Evolutionary conservation across 2,329 filamentous ascomycete genomes (phyloP), one percentile per base, ranked within the genome.

Genomic region (Botryotinia globosa): DNA sequence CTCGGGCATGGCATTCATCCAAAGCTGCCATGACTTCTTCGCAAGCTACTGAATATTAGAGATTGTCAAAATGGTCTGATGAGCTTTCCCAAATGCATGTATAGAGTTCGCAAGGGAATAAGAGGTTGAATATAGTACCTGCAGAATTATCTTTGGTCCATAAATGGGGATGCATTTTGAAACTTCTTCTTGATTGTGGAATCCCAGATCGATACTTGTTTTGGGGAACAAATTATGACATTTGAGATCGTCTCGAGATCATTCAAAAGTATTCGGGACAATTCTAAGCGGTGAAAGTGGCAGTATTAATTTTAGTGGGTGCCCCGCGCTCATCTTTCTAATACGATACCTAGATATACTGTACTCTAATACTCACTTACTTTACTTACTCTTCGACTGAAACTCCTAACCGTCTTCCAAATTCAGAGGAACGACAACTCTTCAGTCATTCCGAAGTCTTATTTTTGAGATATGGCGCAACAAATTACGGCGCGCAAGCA

Each of bases 131-230:
- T 45, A 58, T 67, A 84, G 61, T 87, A 97, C 95, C 94, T 78
- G 89, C 86, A 39, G 70, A 66, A 78, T 97, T 97, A 81, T 97
- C 91, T 82, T 96, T 94, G 42, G 94, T 97, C 81, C 98, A 94
- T 3, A 99, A 85, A 85, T 98, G 95, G 71, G 96, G 97, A 93
- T 99, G 96, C 96, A 99, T 99, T 62, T 79, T 88, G 81, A 73
- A 64, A 20, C 34, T 61, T 16, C 22, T 59, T 69, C 67, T 62
- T 29, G 16, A 34, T 29, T 69, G 54, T 62, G 71, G 34, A 63
- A 25, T 48, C 44, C 34, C 69, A 65, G 29, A 56, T 34, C 9
- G 25, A 56, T 48, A n/a, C 32, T 62, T 37, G n/a, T 42, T 48
- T 32, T 42, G 39, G 62, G 56, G 65, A 18, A 70, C 70, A 65